Evolutionary conservation across 1,139 yeast genomes (phyloP).

Genomic region (Yamadazyma dushanensis): DNA sequence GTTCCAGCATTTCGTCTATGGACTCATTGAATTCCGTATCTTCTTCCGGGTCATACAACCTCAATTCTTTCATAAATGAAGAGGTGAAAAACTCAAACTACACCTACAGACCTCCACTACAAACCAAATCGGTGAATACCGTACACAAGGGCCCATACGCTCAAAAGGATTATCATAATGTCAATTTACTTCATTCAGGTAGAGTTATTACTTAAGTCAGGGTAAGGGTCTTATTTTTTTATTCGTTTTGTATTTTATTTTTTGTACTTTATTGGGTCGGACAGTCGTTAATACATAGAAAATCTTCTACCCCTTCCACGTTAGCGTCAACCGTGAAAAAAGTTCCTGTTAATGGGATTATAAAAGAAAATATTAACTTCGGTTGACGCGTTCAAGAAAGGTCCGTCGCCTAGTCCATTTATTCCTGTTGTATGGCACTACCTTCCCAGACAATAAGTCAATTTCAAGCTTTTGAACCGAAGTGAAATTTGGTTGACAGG

Average conservation of each 20-base stretch:
- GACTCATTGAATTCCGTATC: slow-evolving; percentile 12
- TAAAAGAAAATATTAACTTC: no score
- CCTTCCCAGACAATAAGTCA: no score
- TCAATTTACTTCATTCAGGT: slow-evolving; percentile 10
- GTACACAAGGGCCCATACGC: slow-evolving; percentile 6
- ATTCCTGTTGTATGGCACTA: no score
- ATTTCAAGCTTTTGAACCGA: no score
- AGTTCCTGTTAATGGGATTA: no score
- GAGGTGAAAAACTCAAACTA: slow-evolving; percentile 9
- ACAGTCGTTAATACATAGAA: background rate
- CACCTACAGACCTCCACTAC: slow-evolving; percentile 15
- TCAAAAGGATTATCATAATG: slow-evolving; percentile 6
- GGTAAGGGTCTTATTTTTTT: background rate
- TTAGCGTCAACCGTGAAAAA: no score
- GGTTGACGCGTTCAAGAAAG: no score
- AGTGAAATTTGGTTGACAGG: slow-evolving; percentile 1
- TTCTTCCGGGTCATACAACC: slow-evolving; percentile 4
- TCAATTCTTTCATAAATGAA: slow-evolving; percentile 7
- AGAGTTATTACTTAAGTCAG: slow-evolving; percentile 10
- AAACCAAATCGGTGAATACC: slow-evolving; percentile 10
- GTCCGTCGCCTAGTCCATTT: no score
- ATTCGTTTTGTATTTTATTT: background rate
- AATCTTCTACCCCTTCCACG: no score
- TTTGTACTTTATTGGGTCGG: slow-evolving; percentile 1
- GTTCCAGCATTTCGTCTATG: slow-evolving; percentile 8